These are phyloP conservation scores for Magnaporthiopsis rhizophila DNA, from an alignment of 2,329 filamentous ascomycete genomes.

Conservation along the genomic window DNA sequence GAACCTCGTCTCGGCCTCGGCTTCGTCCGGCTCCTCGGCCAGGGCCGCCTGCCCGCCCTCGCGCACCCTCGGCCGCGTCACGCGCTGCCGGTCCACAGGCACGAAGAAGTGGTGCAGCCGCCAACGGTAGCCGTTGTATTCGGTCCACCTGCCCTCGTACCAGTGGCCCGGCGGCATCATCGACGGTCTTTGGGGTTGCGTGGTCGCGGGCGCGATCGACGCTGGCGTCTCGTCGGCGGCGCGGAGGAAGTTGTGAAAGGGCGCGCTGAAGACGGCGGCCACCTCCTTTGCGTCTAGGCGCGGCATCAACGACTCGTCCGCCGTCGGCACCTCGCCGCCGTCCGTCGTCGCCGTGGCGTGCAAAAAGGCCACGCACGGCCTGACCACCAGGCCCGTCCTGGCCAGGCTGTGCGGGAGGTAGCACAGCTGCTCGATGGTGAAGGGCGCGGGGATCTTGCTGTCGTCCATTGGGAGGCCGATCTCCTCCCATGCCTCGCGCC, in stretches of 20 bases:
- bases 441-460: conserved; percentile 61
- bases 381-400: conserved; percentile 64
- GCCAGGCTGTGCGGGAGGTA: conserved; percentile 70
- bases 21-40: conserved; percentile 36
- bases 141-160: conserved; percentile 79
- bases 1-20: conserved; percentile 49
- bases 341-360: conserved; percentile 36
- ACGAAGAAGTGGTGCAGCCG: conserved; percentile 88
- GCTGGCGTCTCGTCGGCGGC: conserved; percentile 42
- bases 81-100: conserved; percentile 62
- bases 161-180: conserved; percentile 53
- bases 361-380: conserved; percentile 71
- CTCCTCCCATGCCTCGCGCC: conserved; percentile 86
- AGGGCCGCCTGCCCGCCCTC: conserved; percentile 34
- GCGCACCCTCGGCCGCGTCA: conserved; percentile 46
- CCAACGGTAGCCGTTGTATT: conserved; percentile 75
- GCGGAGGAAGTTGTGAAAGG: conserved; percentile 74
- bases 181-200: conserved; percentile 17
- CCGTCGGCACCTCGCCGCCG: conserved; percentile 31
- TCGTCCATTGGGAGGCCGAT: conserved; percentile 78
- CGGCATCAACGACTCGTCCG: conserved; percentile 67
- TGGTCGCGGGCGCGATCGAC: conserved; percentile 13
- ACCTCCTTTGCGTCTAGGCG: conserved; percentile 83
- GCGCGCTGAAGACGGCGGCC: conserved; percentile 85
- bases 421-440: conserved; percentile 81